Evolutionary conservation across 345 rosid species (phyloP), one percentile per base, ranked within the genome.

Genomic region (Hirschfeldia incana): DNA sequence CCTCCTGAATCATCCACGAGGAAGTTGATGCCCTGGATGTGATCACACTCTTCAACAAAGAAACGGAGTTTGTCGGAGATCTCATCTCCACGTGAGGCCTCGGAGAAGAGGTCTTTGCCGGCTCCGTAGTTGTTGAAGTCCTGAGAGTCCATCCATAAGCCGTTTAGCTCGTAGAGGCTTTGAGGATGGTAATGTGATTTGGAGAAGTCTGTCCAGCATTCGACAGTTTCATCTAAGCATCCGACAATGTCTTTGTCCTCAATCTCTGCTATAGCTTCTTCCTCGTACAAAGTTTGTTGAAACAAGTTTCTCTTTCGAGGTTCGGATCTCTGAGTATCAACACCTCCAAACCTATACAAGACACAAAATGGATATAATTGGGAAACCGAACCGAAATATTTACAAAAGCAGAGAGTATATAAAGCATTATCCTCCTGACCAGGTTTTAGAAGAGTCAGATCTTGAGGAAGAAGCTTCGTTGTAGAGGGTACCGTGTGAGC

Each of bases 11-110:
- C 93, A 78, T 95, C 99, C 76, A 88, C 94, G 67, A 88, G 80
- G 86, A 91, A 93, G 77, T 95, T 93, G 77, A 95, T 88, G 73
- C 99, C 99, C 96, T 93, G 99, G 57, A 91, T 85, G 83, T 90
- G 93, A 84, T 95, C 98, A 87, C 98, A 91, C 12, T 89, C 99
- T 87, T 94, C 99, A 1, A 88, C 86, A 21, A 94, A 94, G 81
- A 87, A 91, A 0, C 97, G 91, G 70, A 94, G 92, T 72, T 91
- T 90, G 74, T 94, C 94, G 58, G 82, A 81, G 71, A 93, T 86
- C 76, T 93, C 98, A 67, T 93, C 99, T 53, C 93, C 91, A 1
- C 83, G 85, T 70, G 81, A 85, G 82, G 88, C 85, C 65, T 75
- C 85, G 27, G 90, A 75, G 80, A 87, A 88, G 15, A 86, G 88